Evolutionary conservation across 108 stramenopile species (phyloP), one percentile per base, ranked within the genome.

Genomic region (Poteriospumella lacustris): DNA sequence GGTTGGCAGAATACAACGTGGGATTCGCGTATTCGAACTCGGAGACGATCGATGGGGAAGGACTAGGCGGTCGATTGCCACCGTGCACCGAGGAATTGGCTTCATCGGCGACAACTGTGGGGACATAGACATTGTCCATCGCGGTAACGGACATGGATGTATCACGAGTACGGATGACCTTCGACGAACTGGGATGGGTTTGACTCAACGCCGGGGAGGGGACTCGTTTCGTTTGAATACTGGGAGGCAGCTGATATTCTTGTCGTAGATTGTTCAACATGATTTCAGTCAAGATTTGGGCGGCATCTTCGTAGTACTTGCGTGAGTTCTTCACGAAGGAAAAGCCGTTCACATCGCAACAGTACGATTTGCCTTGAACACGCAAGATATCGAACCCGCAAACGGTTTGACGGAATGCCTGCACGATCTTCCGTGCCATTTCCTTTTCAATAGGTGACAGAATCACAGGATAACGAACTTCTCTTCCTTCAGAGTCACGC

Each of bases 271-370:
- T n/a, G 29, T 42, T 15, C 15, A 59, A 15, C 31, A 52, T 12
- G 2, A 29, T 59, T 1, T 29, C 29, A 34, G 39, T 2, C 29
- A 76, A 44, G 15, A 80, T n/a, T 26, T 90, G 90, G 1, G 93
- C 92, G 79, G 92, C 93, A 77, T 95, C 94, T 76, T 95, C 94
- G 79, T 95, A 97, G 76, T 96, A 99, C 81, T 99, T 99, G 33
- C 93, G 38, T 43, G 44, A 82, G 52, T 88, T 88, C 86, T 95
- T 96, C 44, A 97, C 97, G 83, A 97, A 99, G 59, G 89, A 90
- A 92, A 93, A 99, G 0, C 98, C 98, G 83, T 99, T 99, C 34
- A 99, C 98, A 83, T 99, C 98, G 85, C 96, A 97, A n/a, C 94
- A 93, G 79, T 91, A 97, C 15, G 88, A 86, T 44, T 92, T 90